These are phyloP conservation scores for Delitschia confertaspora DNA, from an alignment of 495 filamentous ascomycete species.

Conservation along the genomic window DNA sequence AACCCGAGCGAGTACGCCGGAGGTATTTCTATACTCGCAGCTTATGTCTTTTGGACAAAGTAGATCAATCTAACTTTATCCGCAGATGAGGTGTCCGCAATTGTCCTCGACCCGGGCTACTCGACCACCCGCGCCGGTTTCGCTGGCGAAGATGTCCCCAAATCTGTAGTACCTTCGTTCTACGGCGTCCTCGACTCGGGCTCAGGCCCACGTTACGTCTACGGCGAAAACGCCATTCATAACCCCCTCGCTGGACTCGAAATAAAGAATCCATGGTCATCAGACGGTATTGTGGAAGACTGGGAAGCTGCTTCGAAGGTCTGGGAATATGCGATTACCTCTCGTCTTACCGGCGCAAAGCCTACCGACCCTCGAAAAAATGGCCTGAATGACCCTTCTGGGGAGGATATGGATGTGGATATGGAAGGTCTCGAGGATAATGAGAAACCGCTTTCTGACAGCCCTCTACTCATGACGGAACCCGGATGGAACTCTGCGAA, in stretches of 20 bases:
- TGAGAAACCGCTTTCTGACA: conserved; percentile 77
- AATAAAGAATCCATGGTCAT: conserved; percentile 79
- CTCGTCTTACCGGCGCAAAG: conserved; percentile 59
- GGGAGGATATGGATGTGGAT: conserved; percentile 45
- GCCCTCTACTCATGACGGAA: conserved; percentile 88
- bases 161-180: conserved; percentile 80
- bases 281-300: conserved; percentile 87
- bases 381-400: conserved; percentile 57
- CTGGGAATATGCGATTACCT: conserved; percentile 84
- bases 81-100: conserved; percentile 83
- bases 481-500: conserved; percentile 84
- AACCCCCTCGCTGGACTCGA: conserved; percentile 65
- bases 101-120: conserved; percentile 92
- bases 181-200: conserved; percentile 58
- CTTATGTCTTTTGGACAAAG: not conserved
- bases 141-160: conserved; percentile 93
- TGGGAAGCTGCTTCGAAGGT: conserved; percentile 86
- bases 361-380: conserved; percentile 57
- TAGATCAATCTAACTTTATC: not conserved
- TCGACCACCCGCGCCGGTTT: conserved; percentile 87
- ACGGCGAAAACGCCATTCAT: conserved; percentile 80
- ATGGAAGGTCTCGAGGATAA: conserved; percentile 59
- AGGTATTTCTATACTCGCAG: conserved; percentile 13
- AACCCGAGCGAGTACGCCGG: conserved; percentile 27
- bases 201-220: conserved; percentile 52